Conservation (phyloP, 2,329 filamentous ascomycete species). For the Penicillium italicum region DNA sequence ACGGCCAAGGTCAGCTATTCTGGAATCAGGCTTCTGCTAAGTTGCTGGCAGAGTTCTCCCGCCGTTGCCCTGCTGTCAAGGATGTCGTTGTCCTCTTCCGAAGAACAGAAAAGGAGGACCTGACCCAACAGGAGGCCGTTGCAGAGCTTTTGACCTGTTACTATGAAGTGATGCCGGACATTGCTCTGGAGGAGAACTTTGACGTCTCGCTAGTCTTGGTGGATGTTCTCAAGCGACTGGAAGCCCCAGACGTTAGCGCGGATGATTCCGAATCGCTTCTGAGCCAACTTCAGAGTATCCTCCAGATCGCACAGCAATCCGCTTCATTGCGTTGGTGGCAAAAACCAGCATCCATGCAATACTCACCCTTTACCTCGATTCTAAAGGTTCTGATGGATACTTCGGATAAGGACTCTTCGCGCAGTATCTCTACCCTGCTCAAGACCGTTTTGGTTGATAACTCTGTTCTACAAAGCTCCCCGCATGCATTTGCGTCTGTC, state of each 20-base stretch:
- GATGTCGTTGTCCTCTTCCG: constrained; percentile 74
- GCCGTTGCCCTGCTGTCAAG: constrained; percentile 75
- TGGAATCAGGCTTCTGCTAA: constrained; percentile 69
- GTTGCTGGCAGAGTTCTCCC: constrained; percentile 70
- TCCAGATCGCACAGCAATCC: constrained; percentile 75
- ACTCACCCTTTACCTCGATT: constrained; percentile 42
- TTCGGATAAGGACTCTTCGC: constrained; percentile 29
- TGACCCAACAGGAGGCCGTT: constrained; percentile 73
- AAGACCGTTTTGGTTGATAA: constrained; percentile 37
- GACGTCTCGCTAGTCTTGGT: constrained; percentile 78
- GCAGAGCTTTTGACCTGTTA: constrained; percentile 78
- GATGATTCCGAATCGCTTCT: constrained; percentile 57
- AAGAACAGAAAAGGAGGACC: constrained; percentile 62
- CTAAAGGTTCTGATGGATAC: constrained; percentile 37
- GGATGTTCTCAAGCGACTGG: constrained; percentile 61
- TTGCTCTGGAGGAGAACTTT: constrained; percentile 78
- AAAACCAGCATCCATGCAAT: constrained; percentile 51
- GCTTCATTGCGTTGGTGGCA: constrained; percentile 88
- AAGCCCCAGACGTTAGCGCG: constrained; percentile 44
- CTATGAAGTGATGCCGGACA: constrained; percentile 74
- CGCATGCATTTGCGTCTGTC: constrained; percentile 37
- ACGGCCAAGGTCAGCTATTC: constrained; percentile 44
- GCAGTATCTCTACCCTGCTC: constrained; percentile 35
- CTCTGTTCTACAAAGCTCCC: constrained; percentile 34
- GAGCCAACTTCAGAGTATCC: constrained; percentile 75